phyloP scores from a whole-genome alignment of 2,329 filamentous ascomycete genomes.

The Monosporascus ibericus region DNA sequence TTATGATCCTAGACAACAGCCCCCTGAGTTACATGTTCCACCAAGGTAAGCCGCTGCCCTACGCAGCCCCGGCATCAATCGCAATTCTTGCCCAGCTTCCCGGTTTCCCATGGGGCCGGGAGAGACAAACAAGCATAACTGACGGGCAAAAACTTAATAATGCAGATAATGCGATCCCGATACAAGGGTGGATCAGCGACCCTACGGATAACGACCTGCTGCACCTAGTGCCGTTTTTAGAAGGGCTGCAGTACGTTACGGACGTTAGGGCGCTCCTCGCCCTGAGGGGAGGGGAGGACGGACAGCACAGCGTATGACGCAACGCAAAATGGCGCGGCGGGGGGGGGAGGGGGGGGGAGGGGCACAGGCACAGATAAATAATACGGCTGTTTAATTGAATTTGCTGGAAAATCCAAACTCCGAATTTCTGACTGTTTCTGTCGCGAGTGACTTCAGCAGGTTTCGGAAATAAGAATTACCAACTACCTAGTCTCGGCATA shows the following conservation, averaged over 20 bases:
- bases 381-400: background rate
- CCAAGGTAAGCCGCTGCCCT: slow-evolving; percentile 60
- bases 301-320: slow-evolving; percentile 35
- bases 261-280: slow-evolving; percentile 89
- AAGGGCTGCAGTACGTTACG: slow-evolving; percentile 92
- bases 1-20: slow-evolving; percentile 98
- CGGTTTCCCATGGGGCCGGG: background rate
- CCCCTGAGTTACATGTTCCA: slow-evolving; percentile 98
- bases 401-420: too few species aligned
- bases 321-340: background rate
- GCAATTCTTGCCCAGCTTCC: too few species aligned
- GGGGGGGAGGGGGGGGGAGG: background rate
- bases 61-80: too few species aligned
- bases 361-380: too few species aligned
- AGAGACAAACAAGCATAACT: slow-evolving; percentile 3
- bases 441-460: too few species aligned
- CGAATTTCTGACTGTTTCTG: too few species aligned
- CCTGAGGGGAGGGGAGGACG: slow-evolving; percentile 78
- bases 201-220: slow-evolving; percentile 94
- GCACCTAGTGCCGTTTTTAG: slow-evolving; percentile 85
- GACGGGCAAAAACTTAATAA: slow-evolving; percentile 4
- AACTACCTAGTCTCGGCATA: too few species aligned
- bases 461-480: too few species aligned
- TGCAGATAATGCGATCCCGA: slow-evolving; percentile 94
- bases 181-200: slow-evolving; percentile 98